Conservation (phyloP, 2,329 filamentous ascomycete genomes). For the Penicillium olsonii region DNA sequence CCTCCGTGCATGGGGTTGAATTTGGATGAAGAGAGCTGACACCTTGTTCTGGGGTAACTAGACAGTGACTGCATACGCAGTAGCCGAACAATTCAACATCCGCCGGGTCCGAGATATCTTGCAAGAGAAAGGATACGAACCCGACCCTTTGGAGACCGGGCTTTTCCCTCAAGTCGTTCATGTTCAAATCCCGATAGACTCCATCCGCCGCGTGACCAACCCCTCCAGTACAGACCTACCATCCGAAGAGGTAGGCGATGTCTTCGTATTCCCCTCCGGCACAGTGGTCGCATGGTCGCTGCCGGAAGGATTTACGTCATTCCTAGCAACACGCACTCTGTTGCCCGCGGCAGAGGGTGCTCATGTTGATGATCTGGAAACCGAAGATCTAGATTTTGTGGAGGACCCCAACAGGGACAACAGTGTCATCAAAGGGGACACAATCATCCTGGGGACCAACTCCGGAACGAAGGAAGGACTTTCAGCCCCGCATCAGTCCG, state of each 20-base stretch:
- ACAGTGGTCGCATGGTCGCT: slow-evolving; percentile 92
- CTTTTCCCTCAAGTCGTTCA: slow-evolving; percentile 68
- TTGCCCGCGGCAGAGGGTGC: slow-evolving; percentile 74
- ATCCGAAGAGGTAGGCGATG: slow-evolving; percentile 66
- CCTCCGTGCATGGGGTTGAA: neutral
- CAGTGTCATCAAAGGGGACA: slow-evolving; percentile 80
- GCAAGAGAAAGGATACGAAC: slow-evolving; percentile 59
- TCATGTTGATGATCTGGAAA: slow-evolving; percentile 72
- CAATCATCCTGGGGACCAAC: slow-evolving; percentile 84
- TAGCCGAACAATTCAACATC: slow-evolving; percentile 67
- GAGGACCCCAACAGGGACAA: slow-evolving; percentile 72
- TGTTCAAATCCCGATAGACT: slow-evolving; percentile 52
- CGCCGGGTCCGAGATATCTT: slow-evolving; percentile 59
- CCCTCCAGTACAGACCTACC: slow-evolving; percentile 40
- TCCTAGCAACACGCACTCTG: slow-evolving; percentile 70
- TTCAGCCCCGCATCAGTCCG: slow-evolving; percentile 33
- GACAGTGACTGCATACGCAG: slow-evolving; percentile 65
- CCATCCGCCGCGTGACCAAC: slow-evolving; percentile 46
- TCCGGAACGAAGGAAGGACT: slow-evolving; percentile 31
- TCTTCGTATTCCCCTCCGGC: slow-evolving; percentile 94
- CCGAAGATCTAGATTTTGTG: slow-evolving; percentile 85
- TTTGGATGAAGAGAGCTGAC: neutral
- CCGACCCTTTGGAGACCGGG: slow-evolving; percentile 64
- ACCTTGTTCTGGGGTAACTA: slow-evolving; percentile 24
- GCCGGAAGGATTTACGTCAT: slow-evolving; percentile 70